Conservation (phyloP, 345 rosid species). For the Physaria fendleri region DNA sequence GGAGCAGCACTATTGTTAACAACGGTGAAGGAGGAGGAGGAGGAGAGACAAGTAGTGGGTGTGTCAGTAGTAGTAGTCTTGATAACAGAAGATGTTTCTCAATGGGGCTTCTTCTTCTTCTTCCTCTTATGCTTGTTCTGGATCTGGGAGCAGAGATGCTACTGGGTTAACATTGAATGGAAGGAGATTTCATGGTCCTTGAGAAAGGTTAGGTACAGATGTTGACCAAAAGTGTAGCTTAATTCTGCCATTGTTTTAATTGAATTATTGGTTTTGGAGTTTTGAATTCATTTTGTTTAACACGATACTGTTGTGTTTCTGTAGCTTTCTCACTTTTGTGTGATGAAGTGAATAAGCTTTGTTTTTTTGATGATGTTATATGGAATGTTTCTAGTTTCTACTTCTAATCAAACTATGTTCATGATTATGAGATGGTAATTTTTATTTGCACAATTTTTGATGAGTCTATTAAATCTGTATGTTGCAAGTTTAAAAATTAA, state of each 20-base stretch:
- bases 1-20: constrained; percentile 31
- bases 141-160: constrained; percentile 18
- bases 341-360: constrained; percentile 22
- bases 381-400: constrained; percentile 18
- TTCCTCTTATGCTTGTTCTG: constrained; percentile 25
- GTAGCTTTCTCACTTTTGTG: constrained; percentile 11
- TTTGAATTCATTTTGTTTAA: constrained; percentile 23
- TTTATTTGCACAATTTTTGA: no score
- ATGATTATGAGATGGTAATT: no score
- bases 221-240: constrained; percentile 23
- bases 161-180: constrained; percentile 36
- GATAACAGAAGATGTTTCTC: constrained; percentile 56
- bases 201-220: constrained; percentile 33
- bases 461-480: no score
- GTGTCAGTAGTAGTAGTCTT: constrained; percentile 37
- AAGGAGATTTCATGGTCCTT: constrained; percentile 35
- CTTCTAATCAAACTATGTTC: constrained; percentile 9
- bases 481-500: no score
- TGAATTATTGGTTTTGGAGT: constrained; percentile 24
- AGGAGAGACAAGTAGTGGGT: constrained; percentile 54
- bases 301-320: constrained; percentile 17
- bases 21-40: constrained; percentile 31
- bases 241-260: constrained; percentile 18
- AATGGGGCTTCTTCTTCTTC: constrained; percentile 35
- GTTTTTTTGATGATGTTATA: constrained; percentile 9